Evolutionary conservation across 305 asterid genomes (phyloP), one percentile per base, ranked within the genome.

Genomic region (Fraxinus albicans): DNA sequence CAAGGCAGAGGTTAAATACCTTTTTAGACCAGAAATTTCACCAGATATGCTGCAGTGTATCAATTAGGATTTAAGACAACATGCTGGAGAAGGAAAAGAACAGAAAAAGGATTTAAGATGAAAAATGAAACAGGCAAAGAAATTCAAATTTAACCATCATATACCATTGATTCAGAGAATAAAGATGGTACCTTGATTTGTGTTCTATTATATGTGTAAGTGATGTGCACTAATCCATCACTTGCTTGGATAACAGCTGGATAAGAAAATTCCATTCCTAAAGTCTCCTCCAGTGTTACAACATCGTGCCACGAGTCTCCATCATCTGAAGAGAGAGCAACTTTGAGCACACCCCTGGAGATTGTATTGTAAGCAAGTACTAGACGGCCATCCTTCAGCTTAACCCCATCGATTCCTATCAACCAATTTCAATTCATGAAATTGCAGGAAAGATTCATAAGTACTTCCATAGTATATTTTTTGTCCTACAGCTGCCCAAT

Each of bases 231-330:
- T 80, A 90, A 86, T 86, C 94, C 96, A 35, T 93, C 95, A 44
- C 90, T 89, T 78, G 87, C 89, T 86, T 95, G 94, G 82, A 95
- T 93, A 40, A 95, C 98, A 40, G 99, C 99, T 1, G 99, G 99
- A 89, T 95, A 94, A 40, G 99, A 95, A 85, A 94, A 95, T 84
- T 95, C 99, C 98, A 92, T 92, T 55, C 96, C 97, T 0, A 8
- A 44, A 7, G 89, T 90, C 33, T 94, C 92, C 83, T 94, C 99
- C 27, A 95, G 90, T 0, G 94, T 91, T 73, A 77, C 78, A 33
- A 92, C 96, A 79, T 95, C 97, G 0, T 65, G 4, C 99, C 99
- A 95, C 0, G 94, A 91, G 84, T 92, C 96, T 65, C 99, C 99
- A 27, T 92, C 98, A 65, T 95, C 98, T 34, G 44, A 63, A 12